Base-by-base conservation (phyloP, 768 basidiomycete genomes). In the Leccinum barrowsii region DNA sequence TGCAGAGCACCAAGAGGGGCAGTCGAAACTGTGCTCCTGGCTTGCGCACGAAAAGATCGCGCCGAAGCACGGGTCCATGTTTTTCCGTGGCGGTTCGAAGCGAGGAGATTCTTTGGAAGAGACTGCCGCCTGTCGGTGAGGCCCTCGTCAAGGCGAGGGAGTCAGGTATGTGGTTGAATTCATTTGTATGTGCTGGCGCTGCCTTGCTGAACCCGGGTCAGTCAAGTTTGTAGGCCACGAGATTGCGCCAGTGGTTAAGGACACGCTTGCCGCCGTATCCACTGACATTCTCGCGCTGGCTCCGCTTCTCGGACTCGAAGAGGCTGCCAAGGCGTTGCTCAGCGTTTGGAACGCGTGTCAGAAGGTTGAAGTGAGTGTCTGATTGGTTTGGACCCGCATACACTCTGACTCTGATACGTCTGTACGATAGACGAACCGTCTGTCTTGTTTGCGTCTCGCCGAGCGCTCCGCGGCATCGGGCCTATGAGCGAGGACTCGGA, bases 381-480 rank as follows among this genome's bases (percentile, higher is more conserved):
- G 5, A 7, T 35, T 35, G 12, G 11, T 50, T 57, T 8, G 10
- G 35, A 21, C 13, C n/a, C 21, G 12, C 32, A 7, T 53, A 58
- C 26, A 32, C 26, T n/a, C 52, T 46, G 15, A 22, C 30, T 32
- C 37, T 61, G 7, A 54, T 6, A 1, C 4, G 2, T 34, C 50
- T 5, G 4, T 50, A 10, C 28, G 7, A 42, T 50, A 91, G 89
- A 82, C 81, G 61, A 90, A 91, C 60, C 78, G 86, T 17, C 73
- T 86, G 12, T 80, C 82, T 1, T 89, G 86, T 63, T 76, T 91
- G 28, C 84, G 87, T 10, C 77, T 92, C 7, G 87, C 87, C 0
- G 84, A 89, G 63, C 82, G 87, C 26, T 90, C 88, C 60, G 89
- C 89, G 0, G 82, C 82, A 13, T 80, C 26, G 26, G 26, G 26